Evolutionary conservation across 2,329 filamentous ascomycete genomes (phyloP), one percentile per base, ranked within the genome.

Genomic region (Aspergillus sp.): DNA sequence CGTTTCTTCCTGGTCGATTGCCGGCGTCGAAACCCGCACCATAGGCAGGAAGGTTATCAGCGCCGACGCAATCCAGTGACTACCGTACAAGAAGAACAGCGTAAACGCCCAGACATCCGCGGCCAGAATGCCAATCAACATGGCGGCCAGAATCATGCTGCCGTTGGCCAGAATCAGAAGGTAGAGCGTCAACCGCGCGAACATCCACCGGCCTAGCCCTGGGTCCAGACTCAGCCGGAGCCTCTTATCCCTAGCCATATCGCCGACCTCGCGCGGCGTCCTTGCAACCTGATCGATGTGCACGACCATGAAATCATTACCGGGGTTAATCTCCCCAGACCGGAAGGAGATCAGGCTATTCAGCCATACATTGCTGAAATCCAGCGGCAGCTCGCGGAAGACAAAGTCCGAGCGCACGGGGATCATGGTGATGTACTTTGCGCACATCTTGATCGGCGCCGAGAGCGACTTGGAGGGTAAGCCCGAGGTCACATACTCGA

Each of bases 31-130:
- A 8, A 59, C 57, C 4, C 58, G 58, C 21, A 71, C 64, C 58
- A 70, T 67, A 1, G 63, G 48, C 8, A 59, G 57, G 31, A 65
- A 61, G 0, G 70, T 66, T 17, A 72, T 66, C 2, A 64, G 49
- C 0, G 66, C 62, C 1, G 68, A 67, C 15, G 66, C 61, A 1
- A 68, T 43, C 69, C 70, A 72, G 51, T 72, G 70, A 35, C 60
- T 63, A 9, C 56, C 59, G 55, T 72, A 72, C 17, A 71, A 55
- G 44, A 66, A 65, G 37, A 72, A 72, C 3, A 72, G 51, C 1
- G 60, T 62, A 12, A 69, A 64, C 5, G 66, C 68, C 70, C 70
- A 72, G n/a, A 72, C 53, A 33, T 72, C 70, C 21, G 66, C 65
- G 0, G 61, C 60, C 12, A 72, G 56, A 11, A 68, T 61, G 1